Base-by-base conservation (phyloP, 192 early-diverging fungal genomes). In the Cladochytrium replicatum region DNA sequence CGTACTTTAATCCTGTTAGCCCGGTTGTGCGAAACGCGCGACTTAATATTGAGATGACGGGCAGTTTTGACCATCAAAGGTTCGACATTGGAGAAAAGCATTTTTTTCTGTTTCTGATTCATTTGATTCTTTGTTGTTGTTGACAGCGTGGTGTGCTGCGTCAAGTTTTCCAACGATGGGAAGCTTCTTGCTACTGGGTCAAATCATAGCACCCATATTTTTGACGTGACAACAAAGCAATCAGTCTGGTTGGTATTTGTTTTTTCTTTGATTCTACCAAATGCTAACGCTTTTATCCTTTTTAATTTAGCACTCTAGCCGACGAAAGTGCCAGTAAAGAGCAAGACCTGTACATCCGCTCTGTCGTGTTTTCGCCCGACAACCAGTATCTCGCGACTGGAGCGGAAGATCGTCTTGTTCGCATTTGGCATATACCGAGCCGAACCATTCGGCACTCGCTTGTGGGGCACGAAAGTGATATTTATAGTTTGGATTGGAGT, bases 351-450 rank as follows among this genome's bases (percentile, higher is more conserved):
- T 99, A 99, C 52, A 91, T 99, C 61, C 84, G 95, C 19, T 88
- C 86, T 4, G 92, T 99, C 31, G 87, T 86, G 69, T 99, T 99
- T 58, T 89, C 85, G 54, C 92, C 95, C 9, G 91, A 94, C 54
- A 84, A 83, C 40, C 80, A 84, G 48, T 84, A 69, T 46, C 71
- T 98, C 22, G 94, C 92, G 13, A 94, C 94, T 4, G 94, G 94
- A 30, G 91, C 92, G 3, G 94, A 98, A 60, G 94, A 98, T 59
- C 91, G 82, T 57, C 80, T 90, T 50, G 89, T 98, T 50, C 79
- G 94, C 30, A 77, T 89, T 55, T 78, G 75, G 73, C 64, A 78
- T 48, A 68, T 79, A 23, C 15, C 32, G 4, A 39, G 58, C 1
- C 41, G 54, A 40, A 19, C 39, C 23, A 38, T 69, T 42, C 48